These are phyloP conservation scores for Afroboletus lepidellus DNA, from an alignment of 1,284 basidiomycete genomes.

Conservation along the genomic window DNA sequence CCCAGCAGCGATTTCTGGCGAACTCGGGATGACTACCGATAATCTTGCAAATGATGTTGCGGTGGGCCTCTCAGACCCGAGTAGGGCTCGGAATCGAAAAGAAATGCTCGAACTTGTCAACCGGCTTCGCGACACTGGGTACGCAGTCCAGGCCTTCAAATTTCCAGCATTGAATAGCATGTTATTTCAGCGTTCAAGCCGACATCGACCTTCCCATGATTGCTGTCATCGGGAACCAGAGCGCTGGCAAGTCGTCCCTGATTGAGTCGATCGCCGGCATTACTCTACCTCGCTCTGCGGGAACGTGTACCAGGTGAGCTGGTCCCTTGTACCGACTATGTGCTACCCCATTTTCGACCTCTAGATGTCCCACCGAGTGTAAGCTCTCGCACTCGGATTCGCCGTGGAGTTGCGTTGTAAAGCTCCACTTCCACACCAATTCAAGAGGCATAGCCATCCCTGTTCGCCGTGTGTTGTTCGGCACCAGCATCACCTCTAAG, in stretches of 20 bases:
- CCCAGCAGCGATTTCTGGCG: no score
- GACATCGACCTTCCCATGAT: conserved; percentile 68
- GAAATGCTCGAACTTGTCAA: conserved; percentile 50
- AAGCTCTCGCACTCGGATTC: conserved; percentile 44
- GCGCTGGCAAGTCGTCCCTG: conserved; percentile 66
- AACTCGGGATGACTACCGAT: background rate
- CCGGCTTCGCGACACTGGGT: conserved; percentile 53
- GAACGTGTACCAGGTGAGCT: conserved; percentile 59
- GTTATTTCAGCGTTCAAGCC: conserved; percentile 46
- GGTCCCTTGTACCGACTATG: background rate
- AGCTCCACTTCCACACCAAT: conserved; percentile 49
- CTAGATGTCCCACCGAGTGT: conserved; percentile 67
- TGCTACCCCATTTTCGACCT: background rate
- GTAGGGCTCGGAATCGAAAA: conserved; percentile 37
- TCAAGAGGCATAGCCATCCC: conserved; percentile 40
- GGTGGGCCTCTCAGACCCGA: conserved; percentile 45
- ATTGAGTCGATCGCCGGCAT: conserved; percentile 72
- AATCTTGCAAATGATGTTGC: background rate
- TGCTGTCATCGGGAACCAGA: conserved; percentile 62
- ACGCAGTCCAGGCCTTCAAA: conserved; percentile 6
- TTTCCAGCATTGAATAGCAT: background rate
- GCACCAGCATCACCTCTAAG: conserved; percentile 48
- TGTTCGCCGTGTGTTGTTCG: conserved; percentile 47
- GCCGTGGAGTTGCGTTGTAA: conserved; percentile 58
- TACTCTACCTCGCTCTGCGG: conserved; percentile 56